phyloP scores from a whole-genome alignment of 208 protist genomes.

The Wallacemonas sp. region DNA sequence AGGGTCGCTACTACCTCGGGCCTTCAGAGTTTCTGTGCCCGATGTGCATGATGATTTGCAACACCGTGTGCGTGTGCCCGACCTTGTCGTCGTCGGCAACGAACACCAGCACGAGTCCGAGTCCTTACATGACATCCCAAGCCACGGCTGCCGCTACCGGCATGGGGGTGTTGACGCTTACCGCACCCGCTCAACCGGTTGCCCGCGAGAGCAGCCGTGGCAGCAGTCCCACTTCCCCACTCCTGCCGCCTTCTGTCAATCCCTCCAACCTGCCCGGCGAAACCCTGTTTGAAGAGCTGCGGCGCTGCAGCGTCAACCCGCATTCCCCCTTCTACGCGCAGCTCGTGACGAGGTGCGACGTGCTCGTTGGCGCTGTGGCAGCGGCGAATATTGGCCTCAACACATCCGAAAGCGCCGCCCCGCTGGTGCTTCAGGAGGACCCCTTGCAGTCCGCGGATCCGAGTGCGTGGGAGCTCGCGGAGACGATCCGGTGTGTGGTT shows the following conservation, averaged over 20 bases:
- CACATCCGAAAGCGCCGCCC: conserved; percentile 20
- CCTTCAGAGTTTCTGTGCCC: conserved; percentile 72
- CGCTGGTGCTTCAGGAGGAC: conserved; percentile 38
- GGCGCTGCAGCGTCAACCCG: conserved; percentile 22
- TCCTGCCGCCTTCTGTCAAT: not conserved
- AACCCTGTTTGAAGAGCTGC: conserved; percentile 48
- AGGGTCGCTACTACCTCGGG: conserved; percentile 38
- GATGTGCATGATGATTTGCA: conserved; percentile 74
- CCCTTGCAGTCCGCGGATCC: conserved; percentile 37
- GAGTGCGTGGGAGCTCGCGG: conserved; percentile 49
- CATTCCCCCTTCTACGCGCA: conserved; percentile 7
- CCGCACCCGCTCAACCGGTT: not conserved
- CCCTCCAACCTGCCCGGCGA: conserved; percentile 12
- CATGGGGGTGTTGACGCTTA: not conserved
- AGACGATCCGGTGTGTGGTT: conserved; percentile 51
- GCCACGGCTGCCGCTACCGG: too few relatives aligned
- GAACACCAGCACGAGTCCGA: not conserved
- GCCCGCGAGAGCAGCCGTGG: not conserved
- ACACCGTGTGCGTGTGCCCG: conserved; percentile 51
- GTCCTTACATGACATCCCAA: not conserved
- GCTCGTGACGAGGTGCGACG: conserved; percentile 17
- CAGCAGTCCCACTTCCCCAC: conserved; percentile 2
- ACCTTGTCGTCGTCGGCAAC: conserved; percentile 20
- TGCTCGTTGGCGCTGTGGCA: conserved; percentile 41
- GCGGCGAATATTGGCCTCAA: conserved; percentile 51